phyloP scores from a whole-genome alignment of 2,329 filamentous ascomycete species.

The Aureobasidium pullulans region DNA sequence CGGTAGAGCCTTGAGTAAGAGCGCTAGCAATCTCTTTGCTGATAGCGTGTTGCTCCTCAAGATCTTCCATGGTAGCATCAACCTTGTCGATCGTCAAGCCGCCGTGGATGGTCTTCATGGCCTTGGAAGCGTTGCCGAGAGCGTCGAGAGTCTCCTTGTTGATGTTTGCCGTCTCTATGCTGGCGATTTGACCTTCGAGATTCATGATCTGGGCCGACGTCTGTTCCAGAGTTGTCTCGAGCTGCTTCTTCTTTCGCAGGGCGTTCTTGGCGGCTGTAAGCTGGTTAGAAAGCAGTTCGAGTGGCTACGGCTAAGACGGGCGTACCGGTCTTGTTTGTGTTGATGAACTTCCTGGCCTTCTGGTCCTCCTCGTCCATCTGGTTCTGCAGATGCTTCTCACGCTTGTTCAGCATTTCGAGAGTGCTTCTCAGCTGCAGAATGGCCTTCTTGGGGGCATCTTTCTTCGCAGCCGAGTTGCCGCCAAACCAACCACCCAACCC shows the following conservation, averaged over 20 bases:
- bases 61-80: constrained; percentile 86
- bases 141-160: constrained; percentile 92
- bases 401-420: constrained; percentile 95
- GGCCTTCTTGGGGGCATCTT: constrained; percentile 93
- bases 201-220: constrained; percentile 84
- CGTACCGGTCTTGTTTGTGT: constrained; percentile 84
- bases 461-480: constrained; percentile 68
- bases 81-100: constrained; percentile 91
- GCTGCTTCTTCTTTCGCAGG: constrained; percentile 86
- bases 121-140: constrained; percentile 83
- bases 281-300: constrained; percentile 9
- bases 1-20: constrained; percentile 62
- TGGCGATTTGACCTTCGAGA: constrained; percentile 89
- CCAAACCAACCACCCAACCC: constrained; percentile 78
- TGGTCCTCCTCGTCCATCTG: constrained; percentile 91
- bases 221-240: constrained; percentile 86
- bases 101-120: constrained; percentile 90
- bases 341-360: constrained; percentile 81
- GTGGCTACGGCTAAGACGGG: not conserved
- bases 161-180: constrained; percentile 97
- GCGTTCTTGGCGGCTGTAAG: constrained; percentile 79
- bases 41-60: constrained; percentile 86
- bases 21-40: constrained; percentile 87
- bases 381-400: constrained; percentile 80
- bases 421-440: constrained; percentile 82